Evolutionary conservation across 2,329 filamentous ascomycete genomes (phyloP).

Genomic region (Neocucurbitaria cava): DNA sequence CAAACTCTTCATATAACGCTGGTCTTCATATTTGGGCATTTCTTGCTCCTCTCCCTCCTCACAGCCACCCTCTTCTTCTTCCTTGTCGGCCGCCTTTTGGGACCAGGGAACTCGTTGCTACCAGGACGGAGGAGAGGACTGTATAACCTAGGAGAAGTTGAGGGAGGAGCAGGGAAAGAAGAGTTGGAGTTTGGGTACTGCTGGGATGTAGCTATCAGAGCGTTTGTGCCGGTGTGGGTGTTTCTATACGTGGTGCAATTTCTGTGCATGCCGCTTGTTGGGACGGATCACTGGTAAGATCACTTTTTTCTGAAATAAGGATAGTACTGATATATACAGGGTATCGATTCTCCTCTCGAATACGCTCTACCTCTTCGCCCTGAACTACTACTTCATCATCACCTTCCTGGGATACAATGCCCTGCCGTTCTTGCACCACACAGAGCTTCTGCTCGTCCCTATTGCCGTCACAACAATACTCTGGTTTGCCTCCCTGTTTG

Average conservation of each 20-base stretch:
- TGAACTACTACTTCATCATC: conserved; percentile 72
- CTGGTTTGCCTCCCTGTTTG: conserved; percentile 63
- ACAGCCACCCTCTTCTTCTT: conserved; percentile 70
- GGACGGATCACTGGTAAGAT: conserved; percentile 59
- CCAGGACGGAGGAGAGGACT: conserved; percentile 63
- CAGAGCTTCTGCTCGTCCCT: conserved; percentile 68
- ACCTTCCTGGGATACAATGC: conserved; percentile 74
- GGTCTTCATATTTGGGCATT: conserved; percentile 64
- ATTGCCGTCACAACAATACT: conserved; percentile 66
- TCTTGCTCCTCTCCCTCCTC: conserved; percentile 65
- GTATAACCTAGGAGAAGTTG: conserved; percentile 61
- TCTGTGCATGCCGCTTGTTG: conserved; percentile 68
- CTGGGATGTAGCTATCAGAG: conserved; percentile 72
- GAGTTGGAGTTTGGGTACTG: conserved; percentile 74
- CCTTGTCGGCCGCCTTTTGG: conserved; percentile 67
- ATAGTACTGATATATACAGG: conserved; percentile 33
- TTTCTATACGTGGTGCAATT: conserved; percentile 73
- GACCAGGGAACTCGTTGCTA: conserved; percentile 61
- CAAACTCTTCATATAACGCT: conserved; percentile 54
- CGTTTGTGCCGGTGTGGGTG: conserved; percentile 72
- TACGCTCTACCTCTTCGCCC: conserved; percentile 69
- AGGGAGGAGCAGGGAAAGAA: conserved; percentile 53
- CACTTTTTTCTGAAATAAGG: neutral
- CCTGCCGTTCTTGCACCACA: conserved; percentile 71
- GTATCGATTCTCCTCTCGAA: conserved; percentile 68